phyloP scores from a whole-genome alignment of 257 asterid species.

The Echium plantagineum region DNA sequence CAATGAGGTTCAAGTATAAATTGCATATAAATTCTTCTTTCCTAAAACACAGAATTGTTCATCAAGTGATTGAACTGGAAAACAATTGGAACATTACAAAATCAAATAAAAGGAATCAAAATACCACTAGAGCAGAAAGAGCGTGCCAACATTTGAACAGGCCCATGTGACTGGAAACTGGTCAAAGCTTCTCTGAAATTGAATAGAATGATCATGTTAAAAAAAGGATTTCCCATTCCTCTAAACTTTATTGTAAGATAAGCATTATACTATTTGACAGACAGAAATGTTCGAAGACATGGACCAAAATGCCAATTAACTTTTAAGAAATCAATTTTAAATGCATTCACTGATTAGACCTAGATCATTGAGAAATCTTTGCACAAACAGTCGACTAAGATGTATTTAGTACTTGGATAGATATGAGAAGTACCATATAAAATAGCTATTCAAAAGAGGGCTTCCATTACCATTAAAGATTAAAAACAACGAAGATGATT shows the following conservation, averaged over 20 bases:
- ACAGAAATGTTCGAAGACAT: not conserved
- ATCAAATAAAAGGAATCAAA: constrained; percentile 3
- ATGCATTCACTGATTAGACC: not conserved
- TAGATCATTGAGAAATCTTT: not conserved
- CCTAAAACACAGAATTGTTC: not conserved
- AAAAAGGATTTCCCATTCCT: constrained; percentile 2
- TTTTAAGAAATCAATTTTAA: not conserved
- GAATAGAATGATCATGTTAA: constrained; percentile 9
- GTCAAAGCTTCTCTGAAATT: constrained; percentile 36
- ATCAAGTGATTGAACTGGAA: too few relatives aligned
- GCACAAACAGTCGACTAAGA: not conserved
- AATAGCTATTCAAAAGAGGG: not conserved
- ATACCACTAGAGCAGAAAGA: constrained; percentile 73
- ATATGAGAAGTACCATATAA: too few relatives aligned
- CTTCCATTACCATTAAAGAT: not conserved
- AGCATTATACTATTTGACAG: not conserved
- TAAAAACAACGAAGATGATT: not conserved
- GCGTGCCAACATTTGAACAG: constrained; percentile 40
- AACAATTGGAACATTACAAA: too few relatives aligned
- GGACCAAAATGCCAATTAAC: not conserved
- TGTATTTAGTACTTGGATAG: not conserved
- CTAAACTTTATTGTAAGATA: not conserved
- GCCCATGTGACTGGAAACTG: constrained; percentile 21
- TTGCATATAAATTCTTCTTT: not conserved
- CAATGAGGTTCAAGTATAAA: not conserved